phyloP scores from a whole-genome alignment of 306 rosid genomes.

The Vigna radiata region DNA sequence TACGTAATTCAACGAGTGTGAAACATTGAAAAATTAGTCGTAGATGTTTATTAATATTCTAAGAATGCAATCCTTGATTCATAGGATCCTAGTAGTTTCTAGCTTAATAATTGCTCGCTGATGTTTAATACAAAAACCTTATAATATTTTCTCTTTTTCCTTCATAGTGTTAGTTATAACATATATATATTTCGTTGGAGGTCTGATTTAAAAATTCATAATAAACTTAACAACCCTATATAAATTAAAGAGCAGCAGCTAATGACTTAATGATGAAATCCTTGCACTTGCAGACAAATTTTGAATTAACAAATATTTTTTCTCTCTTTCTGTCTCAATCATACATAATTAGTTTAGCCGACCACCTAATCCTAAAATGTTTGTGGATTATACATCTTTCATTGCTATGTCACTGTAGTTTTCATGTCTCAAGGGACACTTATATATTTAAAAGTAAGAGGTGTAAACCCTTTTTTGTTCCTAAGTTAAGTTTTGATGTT shows the following conservation, averaged over 20 bases:
- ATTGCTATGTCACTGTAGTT: background rate
- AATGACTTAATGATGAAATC: background rate
- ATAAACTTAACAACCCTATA: background rate
- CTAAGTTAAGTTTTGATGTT: too few species aligned
- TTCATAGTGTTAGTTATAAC: too few species aligned
- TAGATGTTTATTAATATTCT: background rate
- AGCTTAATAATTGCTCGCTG: too few species aligned
- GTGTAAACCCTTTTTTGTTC: too few species aligned
- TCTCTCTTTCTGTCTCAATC: background rate
- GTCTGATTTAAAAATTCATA: background rate
- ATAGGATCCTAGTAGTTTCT: background rate
- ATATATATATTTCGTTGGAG: too few species aligned
- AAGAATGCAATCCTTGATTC: background rate
- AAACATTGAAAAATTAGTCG: too few species aligned
- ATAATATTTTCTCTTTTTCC: background rate
- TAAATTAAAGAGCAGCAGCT: background rate
- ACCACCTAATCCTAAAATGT: conserved; percentile 5
- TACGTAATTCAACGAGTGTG: too few species aligned
- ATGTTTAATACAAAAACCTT: background rate
- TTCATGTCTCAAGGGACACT: background rate
- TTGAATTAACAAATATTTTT: background rate
- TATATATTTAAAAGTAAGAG: too few species aligned
- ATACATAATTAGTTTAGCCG: background rate
- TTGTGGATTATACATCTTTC: background rate
- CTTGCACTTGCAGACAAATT: background rate